A percentile compares a stretch with the other conserved stretches of the same genome.
Evolutionary conservation across 2,329 filamentous ascomycete species (phyloP).

Genomic region (Cladobotryum mycophilum): DNA sequence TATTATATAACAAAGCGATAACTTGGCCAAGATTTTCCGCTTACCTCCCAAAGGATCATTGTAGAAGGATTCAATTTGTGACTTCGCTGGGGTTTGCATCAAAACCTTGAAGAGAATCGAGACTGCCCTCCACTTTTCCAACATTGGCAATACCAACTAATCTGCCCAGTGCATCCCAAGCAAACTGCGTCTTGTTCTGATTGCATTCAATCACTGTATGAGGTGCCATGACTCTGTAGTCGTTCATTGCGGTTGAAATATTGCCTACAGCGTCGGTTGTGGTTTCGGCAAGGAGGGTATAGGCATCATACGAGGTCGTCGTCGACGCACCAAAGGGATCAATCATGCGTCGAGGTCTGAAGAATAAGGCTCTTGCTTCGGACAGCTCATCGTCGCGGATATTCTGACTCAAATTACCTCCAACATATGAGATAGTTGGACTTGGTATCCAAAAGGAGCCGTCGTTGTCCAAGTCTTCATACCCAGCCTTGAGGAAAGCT

Average conservation of each 20-base stretch:
- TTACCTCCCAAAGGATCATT: neutral
- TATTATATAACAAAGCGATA: neutral
- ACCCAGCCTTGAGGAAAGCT: too few species aligned
- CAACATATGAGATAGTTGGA: neutral
- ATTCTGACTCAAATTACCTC: neutral
- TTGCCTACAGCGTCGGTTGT: neutral
- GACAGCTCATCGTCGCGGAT: neutral
- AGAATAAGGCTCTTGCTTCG: neutral
- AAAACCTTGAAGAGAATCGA: neutral
- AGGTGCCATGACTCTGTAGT: conserved; percentile 7
- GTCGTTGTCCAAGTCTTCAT: neutral
- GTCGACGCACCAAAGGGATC: neutral
- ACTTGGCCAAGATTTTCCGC: neutral
- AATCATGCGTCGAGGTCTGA: neutral
- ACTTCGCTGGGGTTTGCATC: neutral
- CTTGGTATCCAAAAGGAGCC: neutral
- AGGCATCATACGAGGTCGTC: neutral
- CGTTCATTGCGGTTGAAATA: neutral
- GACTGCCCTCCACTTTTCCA: conserved; percentile 8
- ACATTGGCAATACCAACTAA: neutral
- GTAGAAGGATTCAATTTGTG: neutral
- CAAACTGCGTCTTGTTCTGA: conserved; percentile 4
- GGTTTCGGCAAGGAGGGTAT: neutral
- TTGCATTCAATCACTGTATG: conserved; percentile 9
- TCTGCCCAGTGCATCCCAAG: conserved; percentile 5